Evolutionary conservation across 495 filamentous ascomycete genomes (phyloP).

Genomic region (Neurospora sp.): DNA sequence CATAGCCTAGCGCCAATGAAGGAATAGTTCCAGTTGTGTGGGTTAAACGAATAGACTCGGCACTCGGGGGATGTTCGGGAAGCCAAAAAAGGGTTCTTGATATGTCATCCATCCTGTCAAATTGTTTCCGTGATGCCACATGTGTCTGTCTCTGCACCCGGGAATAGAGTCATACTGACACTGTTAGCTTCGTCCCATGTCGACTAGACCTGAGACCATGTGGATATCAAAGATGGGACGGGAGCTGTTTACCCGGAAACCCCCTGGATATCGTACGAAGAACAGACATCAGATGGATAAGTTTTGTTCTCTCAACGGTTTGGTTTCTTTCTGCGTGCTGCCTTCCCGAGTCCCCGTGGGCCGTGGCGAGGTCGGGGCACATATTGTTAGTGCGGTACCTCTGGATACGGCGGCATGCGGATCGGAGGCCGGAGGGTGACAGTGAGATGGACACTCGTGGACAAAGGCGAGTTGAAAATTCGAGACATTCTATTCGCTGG

Average conservation of each 20-base stretch:
- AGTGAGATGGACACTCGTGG: neutral
- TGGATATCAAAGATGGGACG: neutral
- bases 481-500: constrained; percentile 19
- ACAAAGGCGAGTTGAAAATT: constrained; percentile 15
- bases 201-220: neutral
- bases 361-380: neutral
- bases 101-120: neutral
- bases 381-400: neutral
- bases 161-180: neutral
- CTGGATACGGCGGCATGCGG: neutral
- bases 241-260: neutral
- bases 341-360: neutral
- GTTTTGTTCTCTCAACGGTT: neutral
- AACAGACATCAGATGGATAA: neutral
- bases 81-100: neutral
- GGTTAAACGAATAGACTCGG: neutral
- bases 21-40: neutral
- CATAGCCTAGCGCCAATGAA: neutral
- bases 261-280: neutral
- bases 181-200: neutral
- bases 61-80: neutral
- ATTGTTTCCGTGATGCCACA: neutral
- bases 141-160: neutral
- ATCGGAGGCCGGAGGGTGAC: neutral
- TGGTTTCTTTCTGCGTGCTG: neutral